These are phyloP conservation scores for Aspergillus flavus DNA, from an alignment of 2,329 filamentous ascomycete genomes.

Conservation along the genomic window DNA sequence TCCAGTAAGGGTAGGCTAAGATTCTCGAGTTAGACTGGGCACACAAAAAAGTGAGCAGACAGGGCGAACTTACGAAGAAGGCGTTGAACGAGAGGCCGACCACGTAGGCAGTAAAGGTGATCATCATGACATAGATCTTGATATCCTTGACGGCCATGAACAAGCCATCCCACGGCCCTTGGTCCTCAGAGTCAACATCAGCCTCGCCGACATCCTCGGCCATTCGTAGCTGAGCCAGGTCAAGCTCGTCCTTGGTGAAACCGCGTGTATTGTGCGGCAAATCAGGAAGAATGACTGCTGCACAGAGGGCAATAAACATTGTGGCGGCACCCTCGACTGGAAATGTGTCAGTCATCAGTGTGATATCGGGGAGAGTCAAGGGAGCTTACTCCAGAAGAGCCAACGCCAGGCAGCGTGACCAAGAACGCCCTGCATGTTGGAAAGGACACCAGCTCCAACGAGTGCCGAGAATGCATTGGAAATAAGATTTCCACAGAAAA, in stretches of 20 bases:
- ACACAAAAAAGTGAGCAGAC: neutral
- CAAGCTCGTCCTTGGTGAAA: conserved; percentile 61
- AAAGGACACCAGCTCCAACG: conserved; percentile 65
- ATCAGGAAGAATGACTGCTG: conserved; percentile 66
- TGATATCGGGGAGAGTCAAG: conserved; percentile 34
- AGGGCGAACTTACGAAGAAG: neutral
- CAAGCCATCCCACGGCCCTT: conserved; percentile 55
- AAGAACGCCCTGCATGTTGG: conserved; percentile 59
- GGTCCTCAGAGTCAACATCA: conserved; percentile 58
- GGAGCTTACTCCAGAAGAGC: conserved; percentile 58
- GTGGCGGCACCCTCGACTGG: conserved; percentile 66
- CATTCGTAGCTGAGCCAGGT: conserved; percentile 62
- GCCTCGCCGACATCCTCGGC: conserved; percentile 67
- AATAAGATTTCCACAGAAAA: conserved; percentile 66
- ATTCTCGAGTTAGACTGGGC: neutral
- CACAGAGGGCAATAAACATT: conserved; percentile 59
- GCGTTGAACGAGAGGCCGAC: neutral
- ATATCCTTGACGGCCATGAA: conserved; percentile 59
- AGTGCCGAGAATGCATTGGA: conserved; percentile 72
- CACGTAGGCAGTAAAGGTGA: conserved; percentile 10
- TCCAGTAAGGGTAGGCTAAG: conserved; percentile 62
- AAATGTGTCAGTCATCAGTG: neutral
- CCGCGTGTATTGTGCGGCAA: conserved; percentile 65
- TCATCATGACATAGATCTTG: conserved; percentile 63
- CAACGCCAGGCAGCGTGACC: conserved; percentile 49